Percentiles rank a stretch among this genome's conserved stretches.
Evolutionary conservation across 768 basidiomycete genomes (phyloP).

Genomic region (Pisolithus sp.): DNA sequence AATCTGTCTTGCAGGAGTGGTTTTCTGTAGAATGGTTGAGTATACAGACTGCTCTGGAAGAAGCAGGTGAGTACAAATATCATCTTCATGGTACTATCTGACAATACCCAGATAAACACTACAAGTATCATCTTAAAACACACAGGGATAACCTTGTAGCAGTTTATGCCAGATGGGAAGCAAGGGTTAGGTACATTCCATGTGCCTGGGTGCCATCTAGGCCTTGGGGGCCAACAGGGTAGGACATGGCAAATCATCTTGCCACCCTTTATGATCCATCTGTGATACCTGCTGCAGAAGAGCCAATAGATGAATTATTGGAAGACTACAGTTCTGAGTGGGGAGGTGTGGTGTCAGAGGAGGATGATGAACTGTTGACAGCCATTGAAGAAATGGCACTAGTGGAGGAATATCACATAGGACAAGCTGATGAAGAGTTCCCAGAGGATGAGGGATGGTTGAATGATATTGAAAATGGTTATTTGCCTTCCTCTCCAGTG

Average conservation of each 20-base stretch:
- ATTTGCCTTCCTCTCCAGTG: not conserved
- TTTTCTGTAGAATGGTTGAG: no score
- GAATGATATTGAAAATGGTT: not conserved
- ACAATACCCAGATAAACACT: no score
- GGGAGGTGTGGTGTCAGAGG: not conserved
- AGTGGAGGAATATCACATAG: not conserved
- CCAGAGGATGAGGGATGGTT: not conserved
- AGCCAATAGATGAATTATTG: not conserved
- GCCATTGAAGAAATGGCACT: constrained; percentile 2
- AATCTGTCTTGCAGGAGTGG: no score
- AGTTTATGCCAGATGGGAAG: no score
- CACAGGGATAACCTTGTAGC: no score
- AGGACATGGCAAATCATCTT: not conserved
- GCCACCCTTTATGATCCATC: not conserved
- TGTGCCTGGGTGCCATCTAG: not conserved
- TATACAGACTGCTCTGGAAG: not conserved
- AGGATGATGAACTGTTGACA: not conserved
- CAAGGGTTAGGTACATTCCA: not conserved
- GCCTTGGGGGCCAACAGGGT: not conserved
- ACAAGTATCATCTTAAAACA: no score
- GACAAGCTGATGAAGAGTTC: not conserved
- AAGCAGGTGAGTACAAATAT: not conserved
- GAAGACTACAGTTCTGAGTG: not conserved
- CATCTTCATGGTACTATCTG: not conserved
- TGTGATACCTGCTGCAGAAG: not conserved